A percentile compares a stretch with the other conserved stretches of the same genome.
These are phyloP conservation scores for Ophiorrhiza pumila DNA, from an alignment of 257 asterid genomes.

Conservation along the genomic window DNA sequence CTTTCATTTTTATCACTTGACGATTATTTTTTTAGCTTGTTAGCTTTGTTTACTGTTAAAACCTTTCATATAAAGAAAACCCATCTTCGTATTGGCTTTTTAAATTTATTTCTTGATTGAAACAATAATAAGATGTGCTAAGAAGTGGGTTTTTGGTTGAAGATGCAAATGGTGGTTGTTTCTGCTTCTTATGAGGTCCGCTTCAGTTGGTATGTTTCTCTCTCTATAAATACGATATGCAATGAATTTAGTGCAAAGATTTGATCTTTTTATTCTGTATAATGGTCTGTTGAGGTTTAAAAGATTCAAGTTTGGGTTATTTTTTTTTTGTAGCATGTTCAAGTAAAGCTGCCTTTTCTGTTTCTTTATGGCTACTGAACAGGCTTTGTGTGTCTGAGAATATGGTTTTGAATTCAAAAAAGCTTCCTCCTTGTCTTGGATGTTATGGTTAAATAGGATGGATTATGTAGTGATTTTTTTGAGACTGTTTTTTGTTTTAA, in stretches of 20 bases:
- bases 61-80: constrained; percentile 30
- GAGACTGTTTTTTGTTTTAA: background rate
- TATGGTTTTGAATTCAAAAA: constrained; percentile 5
- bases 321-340: constrained; percentile 14
- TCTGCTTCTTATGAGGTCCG: constrained; percentile 34
- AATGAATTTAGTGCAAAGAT: constrained; percentile 24
- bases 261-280: constrained; percentile 24
- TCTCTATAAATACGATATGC: constrained; percentile 6
- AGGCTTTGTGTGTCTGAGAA: constrained; percentile 16
- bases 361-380: constrained; percentile 9
- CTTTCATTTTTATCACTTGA: constrained; percentile 13
- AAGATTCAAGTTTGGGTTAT: constrained; percentile 13
- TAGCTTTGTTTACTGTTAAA: constrained; percentile 25
- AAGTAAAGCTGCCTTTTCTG: constrained; percentile 15
- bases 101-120: constrained; percentile 26
- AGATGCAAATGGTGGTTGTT: constrained; percentile 40
- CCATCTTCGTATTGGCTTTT: constrained; percentile 29
- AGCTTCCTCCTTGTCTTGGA: constrained; percentile 10
- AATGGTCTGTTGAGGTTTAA: constrained; percentile 16
- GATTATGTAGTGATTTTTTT: constrained; percentile 13
- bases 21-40: constrained; percentile 22
- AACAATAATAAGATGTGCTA: constrained; percentile 17
- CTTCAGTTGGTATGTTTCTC: constrained; percentile 50
- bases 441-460: constrained; percentile 11
- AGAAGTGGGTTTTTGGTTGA: constrained; percentile 36